Evolutionary conservation across 768 basidiomycete genomes (phyloP).

Genomic region (Termitomyces sp.): DNA sequence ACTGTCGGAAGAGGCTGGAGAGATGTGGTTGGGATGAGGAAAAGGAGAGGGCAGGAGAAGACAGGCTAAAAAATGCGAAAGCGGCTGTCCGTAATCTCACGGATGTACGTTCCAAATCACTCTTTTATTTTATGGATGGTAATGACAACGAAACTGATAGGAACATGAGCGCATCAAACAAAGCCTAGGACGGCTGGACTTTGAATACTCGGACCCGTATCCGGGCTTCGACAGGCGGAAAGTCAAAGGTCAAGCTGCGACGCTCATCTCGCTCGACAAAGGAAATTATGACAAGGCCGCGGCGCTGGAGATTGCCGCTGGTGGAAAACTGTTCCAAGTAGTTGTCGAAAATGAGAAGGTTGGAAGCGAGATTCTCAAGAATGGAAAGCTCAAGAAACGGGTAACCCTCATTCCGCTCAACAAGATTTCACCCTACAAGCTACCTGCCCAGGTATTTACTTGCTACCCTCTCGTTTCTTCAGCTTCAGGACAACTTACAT

Average conservation of each 20-base stretch:
- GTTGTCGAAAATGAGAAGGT: constrained; percentile 90
- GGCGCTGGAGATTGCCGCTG: constrained; percentile 91
- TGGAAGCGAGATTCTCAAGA: constrained; percentile 79
- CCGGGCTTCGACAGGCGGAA: constrained; percentile 79
- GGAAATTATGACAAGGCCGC: constrained; percentile 77
- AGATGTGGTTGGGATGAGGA: constrained; percentile 75
- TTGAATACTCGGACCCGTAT: constrained; percentile 75
- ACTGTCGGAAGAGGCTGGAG: constrained; percentile 46
- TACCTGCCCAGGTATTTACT: constrained; percentile 39
- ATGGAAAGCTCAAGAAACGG: constrained; percentile 72
- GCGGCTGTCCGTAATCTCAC: constrained; percentile 50
- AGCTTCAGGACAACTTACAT: background rate
- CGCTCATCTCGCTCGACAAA: constrained; percentile 73
- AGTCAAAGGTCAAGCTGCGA: constrained; percentile 90
- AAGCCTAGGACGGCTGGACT: constrained; percentile 69
- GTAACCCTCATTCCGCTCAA: constrained; percentile 93
- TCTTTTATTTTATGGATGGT: constrained; percentile 4
- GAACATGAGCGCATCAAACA: constrained; percentile 66
- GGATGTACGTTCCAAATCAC: constrained; percentile 48
- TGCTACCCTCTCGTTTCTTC: background rate
- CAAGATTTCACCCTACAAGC: constrained; percentile 71
- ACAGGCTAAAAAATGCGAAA: constrained; percentile 47
- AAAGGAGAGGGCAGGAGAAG: constrained; percentile 60
- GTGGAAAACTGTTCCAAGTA: constrained; percentile 87
- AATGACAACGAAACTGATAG: constrained; percentile 31